Base-by-base conservation (phyloP, 164 flowering plant genomes). In the Kalanchoe fedtschenkoi region DNA sequence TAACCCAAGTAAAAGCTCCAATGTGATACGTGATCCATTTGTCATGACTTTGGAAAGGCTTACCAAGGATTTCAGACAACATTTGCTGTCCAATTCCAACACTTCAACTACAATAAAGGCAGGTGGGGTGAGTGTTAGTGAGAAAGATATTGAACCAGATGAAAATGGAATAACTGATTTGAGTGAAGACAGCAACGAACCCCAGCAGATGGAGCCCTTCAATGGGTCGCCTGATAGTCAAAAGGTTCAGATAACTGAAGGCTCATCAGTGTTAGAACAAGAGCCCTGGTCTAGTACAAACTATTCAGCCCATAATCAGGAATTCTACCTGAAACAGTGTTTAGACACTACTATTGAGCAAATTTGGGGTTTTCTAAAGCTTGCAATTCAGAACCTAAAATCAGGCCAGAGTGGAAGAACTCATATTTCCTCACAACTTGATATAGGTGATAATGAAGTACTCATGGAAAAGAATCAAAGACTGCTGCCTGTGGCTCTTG, bases 401-500 rank as follows among this genome's bases (percentile, higher is more conserved):
- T 71, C 78, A 61, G 66, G 73, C 38, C 60, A 80, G 72, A 74
- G 71, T 62, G 70, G 68, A 19, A 78, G 70, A 59, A 72, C 72
- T 72, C 78, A 78, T 72, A 66, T 83, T 68, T 80, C 74, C 64
- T 68, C 83, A 34, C 84, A 84, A 62, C 78, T 79, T 62, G 73
- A 77, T 60, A 86, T 83, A 37, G 90, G 77, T 33, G 74, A 66
- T 43, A 81, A 80, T 64, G 76, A 66, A 34, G 70, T 71, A 63
- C 77, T 80, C 65, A 64, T 65, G 66, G 84, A 68, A 68, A 78
- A 89, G 33, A 74, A 78, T 59, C 78, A 80, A 58, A 93, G 77
- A 66, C 72, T 75, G 77, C 79, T 88, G 72, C 97, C 97, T 5
- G 76, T 95, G 55, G 76, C 78, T 8, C 72, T 95, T 44, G 99